These are phyloP conservation scores for Colletotrichum tofieldiae DNA, from an alignment of 2,329 filamentous ascomycete genomes.

Conservation along the genomic window DNA sequence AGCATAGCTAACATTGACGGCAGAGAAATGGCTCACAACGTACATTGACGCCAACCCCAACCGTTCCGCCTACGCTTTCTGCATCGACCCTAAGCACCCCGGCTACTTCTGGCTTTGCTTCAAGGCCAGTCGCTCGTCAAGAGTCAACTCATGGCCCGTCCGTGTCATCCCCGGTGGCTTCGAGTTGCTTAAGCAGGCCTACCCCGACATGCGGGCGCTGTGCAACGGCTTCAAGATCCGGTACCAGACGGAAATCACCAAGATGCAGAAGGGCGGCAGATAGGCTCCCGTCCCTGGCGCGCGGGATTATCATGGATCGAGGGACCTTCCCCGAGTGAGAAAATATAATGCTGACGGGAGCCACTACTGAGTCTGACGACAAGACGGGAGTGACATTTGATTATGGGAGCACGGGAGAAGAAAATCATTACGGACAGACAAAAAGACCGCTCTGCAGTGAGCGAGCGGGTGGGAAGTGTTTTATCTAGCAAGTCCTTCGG, in stretches of 20 bases:
- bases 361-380: slow-evolving; percentile 5
- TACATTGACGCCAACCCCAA: slow-evolving; percentile 97
- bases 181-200: slow-evolving; percentile 88
- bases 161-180: slow-evolving; percentile 95
- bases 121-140: slow-evolving; percentile 86
- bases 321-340: not conserved
- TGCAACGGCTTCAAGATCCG: slow-evolving; percentile 98
- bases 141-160: slow-evolving; percentile 85
- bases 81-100: slow-evolving; percentile 90
- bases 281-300: slow-evolving; percentile 24
- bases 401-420: not conserved
- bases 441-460: not conserved
- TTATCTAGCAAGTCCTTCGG: slow-evolving; percentile 16
- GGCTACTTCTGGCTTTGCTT: slow-evolving; percentile 98
- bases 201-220: slow-evolving; percentile 94
- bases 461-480: slow-evolving; percentile 4
- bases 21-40: slow-evolving; percentile 95
- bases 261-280: slow-evolving; percentile 61
- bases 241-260: slow-evolving; percentile 76
- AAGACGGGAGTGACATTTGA: slow-evolving; percentile 3
- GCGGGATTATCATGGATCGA: not conserved
- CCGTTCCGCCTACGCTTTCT: slow-evolving; percentile 95
- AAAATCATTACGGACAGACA: not conserved
- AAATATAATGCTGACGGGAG: slow-evolving; percentile 2
- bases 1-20: slow-evolving; percentile 16